Base-by-base conservation (phyloP, 1,284 basidiomycete genomes). In the Heliocybe sulcata region DNA sequence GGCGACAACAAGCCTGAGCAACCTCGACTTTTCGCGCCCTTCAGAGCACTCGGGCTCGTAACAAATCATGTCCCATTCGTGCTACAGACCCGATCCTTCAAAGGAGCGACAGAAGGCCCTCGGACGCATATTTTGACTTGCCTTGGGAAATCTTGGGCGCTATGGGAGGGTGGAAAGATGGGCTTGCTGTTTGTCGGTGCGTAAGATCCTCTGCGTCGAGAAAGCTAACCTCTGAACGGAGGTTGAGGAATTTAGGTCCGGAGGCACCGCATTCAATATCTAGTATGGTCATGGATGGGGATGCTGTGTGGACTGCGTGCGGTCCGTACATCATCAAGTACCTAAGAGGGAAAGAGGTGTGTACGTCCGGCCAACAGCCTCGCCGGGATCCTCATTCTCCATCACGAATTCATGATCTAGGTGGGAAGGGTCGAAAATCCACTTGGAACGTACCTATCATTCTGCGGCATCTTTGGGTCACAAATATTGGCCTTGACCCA, bases 131-230 rank as follows among this genome's bases (percentile, higher is more conserved):
- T 99, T 51, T 73, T 98, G 45, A 97, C 94, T 12, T 95, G 92
- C 63, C 70, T 98, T 3, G 96, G 96, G 14, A 83, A 79, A 59
- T 86, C 90, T 61, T 99, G 96, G 96, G 90, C 93, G 20, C 78
- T 98, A 70, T 99, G 96, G 96, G 94, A 98, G 65, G 94, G 93
- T 12, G 90, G 86, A 31, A 92, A 88, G 71, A 94, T 99, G 90
- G 82, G 81, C 16, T 73, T 99, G 50, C 77, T 98, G 49, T 98
- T 99, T 67, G 93, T 97, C 57, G 94, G 95, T 89, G 68, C 73
- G 91, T 73, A 35, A 55, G 55, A 48, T 45, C 25, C 9, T 42
- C 26, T 16, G 49, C 48, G 27, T 16, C 38, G 8, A 11, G 49
- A 35, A 14, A 23, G 2, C 19, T 29, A 52, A 31, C 25, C 26